Evolutionary conservation across 2,329 filamentous ascomycete species (phyloP).

Genomic region (Cladophialophora carrionii): DNA sequence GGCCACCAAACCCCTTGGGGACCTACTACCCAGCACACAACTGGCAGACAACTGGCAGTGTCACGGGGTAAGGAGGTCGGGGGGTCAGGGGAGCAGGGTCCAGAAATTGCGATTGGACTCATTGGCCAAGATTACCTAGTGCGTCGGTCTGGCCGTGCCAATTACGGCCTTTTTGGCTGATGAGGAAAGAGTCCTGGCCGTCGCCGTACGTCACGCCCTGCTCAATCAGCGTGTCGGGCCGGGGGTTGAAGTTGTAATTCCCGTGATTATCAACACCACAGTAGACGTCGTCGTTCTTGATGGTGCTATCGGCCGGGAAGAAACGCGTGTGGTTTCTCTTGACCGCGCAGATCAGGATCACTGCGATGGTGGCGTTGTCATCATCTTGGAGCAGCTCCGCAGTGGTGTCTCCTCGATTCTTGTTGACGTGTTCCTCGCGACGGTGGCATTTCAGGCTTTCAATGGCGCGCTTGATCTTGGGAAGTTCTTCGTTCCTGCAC

Average conservation of each 20-base stretch:
- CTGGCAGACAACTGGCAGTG: conserved; percentile 1
- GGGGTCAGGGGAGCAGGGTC: too few relatives aligned
- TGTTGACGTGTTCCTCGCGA: neutral
- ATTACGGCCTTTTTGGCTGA: conserved; percentile 80
- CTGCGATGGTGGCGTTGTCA: too few relatives aligned
- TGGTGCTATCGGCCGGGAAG: conserved; percentile 62
- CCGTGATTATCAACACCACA: too few relatives aligned
- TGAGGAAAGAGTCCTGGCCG: conserved; percentile 83
- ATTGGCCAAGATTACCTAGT: conserved; percentile 75
- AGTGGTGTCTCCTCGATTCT: neutral
- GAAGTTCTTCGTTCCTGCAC: conserved; percentile 69
- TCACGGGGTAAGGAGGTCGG: neutral
- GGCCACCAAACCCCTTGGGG: too few relatives aligned
- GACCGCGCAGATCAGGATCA: conserved; percentile 73
- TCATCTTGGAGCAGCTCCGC: conserved; percentile 47
- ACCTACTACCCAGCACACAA: too few relatives aligned
- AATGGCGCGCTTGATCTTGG: conserved; percentile 58
- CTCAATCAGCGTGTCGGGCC: conserved; percentile 81
- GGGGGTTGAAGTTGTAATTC: conserved; percentile 50
- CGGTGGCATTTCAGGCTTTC: neutral
- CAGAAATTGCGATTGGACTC: conserved; percentile 60
- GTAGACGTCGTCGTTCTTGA: too few relatives aligned
- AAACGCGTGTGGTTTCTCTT: conserved; percentile 91
- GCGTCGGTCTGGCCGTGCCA: conserved; percentile 80
- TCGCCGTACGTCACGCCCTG: conserved; percentile 75